Evolutionary conservation across 1,284 basidiomycete genomes (phyloP).

Genomic region (Naganishia sp.): DNA sequence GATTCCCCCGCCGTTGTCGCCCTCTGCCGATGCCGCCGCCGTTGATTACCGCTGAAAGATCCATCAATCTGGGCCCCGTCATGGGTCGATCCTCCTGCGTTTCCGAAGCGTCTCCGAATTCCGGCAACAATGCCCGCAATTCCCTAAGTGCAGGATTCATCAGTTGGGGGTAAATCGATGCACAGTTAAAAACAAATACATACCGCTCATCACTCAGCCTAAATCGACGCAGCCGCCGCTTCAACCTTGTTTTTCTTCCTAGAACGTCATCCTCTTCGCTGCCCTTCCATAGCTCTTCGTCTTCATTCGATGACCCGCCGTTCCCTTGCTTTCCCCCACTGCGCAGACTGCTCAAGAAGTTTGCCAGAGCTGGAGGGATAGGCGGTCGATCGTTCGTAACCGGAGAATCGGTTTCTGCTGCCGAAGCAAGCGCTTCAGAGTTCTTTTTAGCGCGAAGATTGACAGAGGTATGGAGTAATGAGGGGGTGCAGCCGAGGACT

Average conservation of each 20-base stretch:
- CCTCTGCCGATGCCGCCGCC: background rate
- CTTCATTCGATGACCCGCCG: background rate
- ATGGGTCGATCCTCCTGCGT: background rate
- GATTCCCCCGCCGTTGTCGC: conserved; percentile 1
- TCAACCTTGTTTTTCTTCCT: conserved; percentile 22
- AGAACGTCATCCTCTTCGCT: conserved; percentile 63
- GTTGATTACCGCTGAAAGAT: conserved; percentile 13
- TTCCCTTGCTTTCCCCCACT: conserved; percentile 2
- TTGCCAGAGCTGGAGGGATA: conserved; percentile 35
- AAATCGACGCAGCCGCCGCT: conserved; percentile 26
- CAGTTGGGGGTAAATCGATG: background rate
- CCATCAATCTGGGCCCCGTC: conserved; percentile 2
- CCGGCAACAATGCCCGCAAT: conserved; percentile 23
- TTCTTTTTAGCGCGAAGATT: conserved; percentile 23
- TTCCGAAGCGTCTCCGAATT: conserved; percentile 17
- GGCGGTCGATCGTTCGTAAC: conserved; percentile 42
- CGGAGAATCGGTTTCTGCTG: conserved; percentile 53
- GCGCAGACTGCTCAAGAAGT: conserved; percentile 14
- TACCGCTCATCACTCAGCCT: conserved; percentile 31
- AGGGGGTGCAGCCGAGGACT: conserved; percentile 76
- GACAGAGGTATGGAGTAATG: conserved; percentile 56
- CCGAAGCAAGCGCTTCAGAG: conserved; percentile 32
- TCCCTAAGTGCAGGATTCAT: background rate
- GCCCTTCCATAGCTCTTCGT: conserved; percentile 53
- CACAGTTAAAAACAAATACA: background rate